Conservation (phyloP, 768 basidiomycete genomes). For the Boletus edulis region DNA sequence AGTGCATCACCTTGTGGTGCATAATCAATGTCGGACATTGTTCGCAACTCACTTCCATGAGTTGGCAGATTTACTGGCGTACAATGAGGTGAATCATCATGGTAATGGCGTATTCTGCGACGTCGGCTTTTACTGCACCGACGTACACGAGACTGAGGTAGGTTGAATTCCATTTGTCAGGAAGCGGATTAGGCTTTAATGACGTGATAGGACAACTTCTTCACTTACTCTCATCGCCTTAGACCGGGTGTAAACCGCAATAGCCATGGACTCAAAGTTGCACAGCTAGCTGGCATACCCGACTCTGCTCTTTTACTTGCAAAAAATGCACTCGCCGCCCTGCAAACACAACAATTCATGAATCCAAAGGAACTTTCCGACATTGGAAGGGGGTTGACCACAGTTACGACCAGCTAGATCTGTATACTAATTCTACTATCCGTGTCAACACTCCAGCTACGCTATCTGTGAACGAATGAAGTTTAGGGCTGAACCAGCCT, state of each 20-base stretch:
- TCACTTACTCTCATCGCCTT: constrained; percentile 82
- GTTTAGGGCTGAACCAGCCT: constrained; percentile 87
- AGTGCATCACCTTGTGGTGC: constrained; percentile 72
- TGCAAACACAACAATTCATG: constrained; percentile 30
- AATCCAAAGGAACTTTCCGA: constrained; percentile 29
- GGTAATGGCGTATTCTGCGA: constrained; percentile 51
- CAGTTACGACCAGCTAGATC: constrained; percentile 6
- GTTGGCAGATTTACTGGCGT: constrained; percentile 79
- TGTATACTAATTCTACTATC: neutral
- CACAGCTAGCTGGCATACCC: constrained; percentile 84
- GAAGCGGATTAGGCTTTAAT: neutral
- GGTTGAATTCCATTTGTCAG: constrained; percentile 24
- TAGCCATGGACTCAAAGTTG: constrained; percentile 90
- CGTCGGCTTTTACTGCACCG: constrained; percentile 87
- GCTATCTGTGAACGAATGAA: constrained; percentile 66
- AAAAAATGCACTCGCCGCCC: constrained; percentile 44
- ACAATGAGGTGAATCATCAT: constrained; percentile 38
- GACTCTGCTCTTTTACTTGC: constrained; percentile 58
- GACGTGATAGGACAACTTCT: constrained; percentile 59
- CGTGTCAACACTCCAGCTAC: constrained; percentile 5
- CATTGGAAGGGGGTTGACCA: constrained; percentile 31
- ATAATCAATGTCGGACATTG: constrained; percentile 76
- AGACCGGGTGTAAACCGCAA: constrained; percentile 83
- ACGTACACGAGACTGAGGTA: constrained; percentile 77
- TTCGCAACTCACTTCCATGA: constrained; percentile 99